Evolutionary conservation across 2,329 filamentous ascomycete genomes (phyloP), one percentile per base, ranked within the genome.

Genomic region (Orbilia oligospora): DNA sequence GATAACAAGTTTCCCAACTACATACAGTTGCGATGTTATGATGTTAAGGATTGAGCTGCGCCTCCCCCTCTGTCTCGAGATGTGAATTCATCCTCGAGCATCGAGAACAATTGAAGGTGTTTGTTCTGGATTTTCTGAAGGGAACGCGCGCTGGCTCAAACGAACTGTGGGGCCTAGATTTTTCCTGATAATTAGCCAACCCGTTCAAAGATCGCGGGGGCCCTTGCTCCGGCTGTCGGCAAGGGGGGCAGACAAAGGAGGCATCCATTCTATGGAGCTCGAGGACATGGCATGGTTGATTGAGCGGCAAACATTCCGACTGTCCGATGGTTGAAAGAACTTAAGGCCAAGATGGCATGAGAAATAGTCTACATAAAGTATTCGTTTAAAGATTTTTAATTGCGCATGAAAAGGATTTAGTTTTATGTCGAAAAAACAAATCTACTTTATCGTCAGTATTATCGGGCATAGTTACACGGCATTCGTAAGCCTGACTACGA

Each of bases 1-100:
- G 27, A 51, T 24, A 65, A 70, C 30, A 48, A 53, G 33, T 46
- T 49, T 44, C 30, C 53, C 53, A 41, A 16, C 38, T 16, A 12
- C 38, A 48, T 16, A 6, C 27, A 30, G 27, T 38, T 18, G 27
- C 20, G 24, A 38, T 44, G 53, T 63, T 68, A 58, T 61, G 36
- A 67, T 55, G 53, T 69, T 68, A 68, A 30, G 68, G 75, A 78
- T 69, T 58, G 48, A 58, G 55, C 68, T 71, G 68, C 68, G 68
- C 75, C 68, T 72, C 75, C 75, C 75, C 75, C 68, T 78, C 75
- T 69, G 75, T 78, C 75, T 78, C 75, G 75, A 72, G 68, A 72
- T 64, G 63, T 63, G 51, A 64, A 56, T 46, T 77, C 68, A 14
- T 70, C 33, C 69, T 53, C 33, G 56, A 46, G 48, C n/a, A 10